phyloP scores from a whole-genome alignment of 148 eudicot genomes.

The Silene conica region DNA sequence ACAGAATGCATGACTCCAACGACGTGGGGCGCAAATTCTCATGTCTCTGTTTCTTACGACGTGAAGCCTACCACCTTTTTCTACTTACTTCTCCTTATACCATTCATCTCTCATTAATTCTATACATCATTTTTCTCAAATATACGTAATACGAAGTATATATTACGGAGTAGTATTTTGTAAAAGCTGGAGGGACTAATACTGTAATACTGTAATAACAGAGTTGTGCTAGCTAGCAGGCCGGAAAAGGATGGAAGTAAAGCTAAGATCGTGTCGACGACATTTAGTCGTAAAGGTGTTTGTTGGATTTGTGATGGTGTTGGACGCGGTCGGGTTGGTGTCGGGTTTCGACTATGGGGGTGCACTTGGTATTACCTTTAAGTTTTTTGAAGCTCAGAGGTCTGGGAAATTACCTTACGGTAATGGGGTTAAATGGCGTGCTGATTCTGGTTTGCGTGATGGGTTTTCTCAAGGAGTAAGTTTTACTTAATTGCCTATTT shows the following conservation, averaged over 20 bases:
- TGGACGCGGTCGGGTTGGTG: constrained; percentile 8
- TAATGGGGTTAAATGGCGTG: constrained; percentile 58
- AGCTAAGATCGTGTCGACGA: not conserved
- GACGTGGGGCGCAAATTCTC: constrained; percentile 31
- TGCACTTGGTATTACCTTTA: constrained; percentile 51
- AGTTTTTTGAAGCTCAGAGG: constrained; percentile 76
- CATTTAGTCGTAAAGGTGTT: not conserved
- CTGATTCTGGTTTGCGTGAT: constrained; percentile 53
- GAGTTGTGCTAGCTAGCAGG: too few relatives aligned
- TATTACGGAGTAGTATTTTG: too few relatives aligned
- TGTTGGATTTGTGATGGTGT: constrained; percentile 1
- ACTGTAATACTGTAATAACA: too few relatives aligned
- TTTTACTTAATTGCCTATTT: not conserved
- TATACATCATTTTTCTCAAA: too few relatives aligned
- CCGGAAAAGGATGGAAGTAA: constrained; percentile 10
- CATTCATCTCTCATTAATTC: too few relatives aligned
- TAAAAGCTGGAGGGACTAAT: too few relatives aligned
- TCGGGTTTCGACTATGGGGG: constrained; percentile 44
- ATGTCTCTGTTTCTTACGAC: constrained; percentile 14
- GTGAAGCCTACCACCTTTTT: constrained; percentile 30
- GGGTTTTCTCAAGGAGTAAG: constrained; percentile 63
- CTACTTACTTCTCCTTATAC: too few relatives aligned
- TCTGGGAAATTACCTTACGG: constrained; percentile 46
- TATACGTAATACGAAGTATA: too few relatives aligned
- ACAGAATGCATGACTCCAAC: constrained; percentile 11